Evolutionary conservation across 2,329 filamentous ascomycete genomes (phyloP).

Genomic region (Epichloe gansuensis): DNA sequence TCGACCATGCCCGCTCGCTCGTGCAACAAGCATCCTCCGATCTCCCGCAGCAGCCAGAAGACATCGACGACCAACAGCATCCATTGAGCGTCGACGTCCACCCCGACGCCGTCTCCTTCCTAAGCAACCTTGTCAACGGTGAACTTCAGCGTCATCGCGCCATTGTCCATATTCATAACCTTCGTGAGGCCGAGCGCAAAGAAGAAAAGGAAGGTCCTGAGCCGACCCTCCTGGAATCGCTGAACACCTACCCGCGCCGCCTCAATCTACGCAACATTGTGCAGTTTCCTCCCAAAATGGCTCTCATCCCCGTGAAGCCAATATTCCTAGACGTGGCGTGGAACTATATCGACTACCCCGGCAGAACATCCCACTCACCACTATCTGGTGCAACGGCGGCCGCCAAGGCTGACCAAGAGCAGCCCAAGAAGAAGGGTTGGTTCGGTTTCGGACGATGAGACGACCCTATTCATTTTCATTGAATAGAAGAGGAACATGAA

Average conservation of each 20-base stretch:
- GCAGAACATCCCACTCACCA: conserved; percentile 26
- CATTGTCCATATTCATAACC: conserved; percentile 67
- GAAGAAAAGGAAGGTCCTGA: conserved; percentile 16
- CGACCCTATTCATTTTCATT: conserved; percentile 6
- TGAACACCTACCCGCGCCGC: conserved; percentile 64
- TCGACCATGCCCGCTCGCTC: conserved; percentile 58
- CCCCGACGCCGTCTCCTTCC: conserved; percentile 40
- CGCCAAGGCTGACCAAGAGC: conserved; percentile 19
- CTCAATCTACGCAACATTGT: conserved; percentile 74
- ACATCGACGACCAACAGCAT: conserved; percentile 5
- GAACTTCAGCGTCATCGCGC: conserved; percentile 74
- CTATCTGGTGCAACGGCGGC: conserved; percentile 17
- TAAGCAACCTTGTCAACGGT: conserved; percentile 51
- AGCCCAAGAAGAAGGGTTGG: conserved; percentile 58
- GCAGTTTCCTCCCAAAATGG: conserved; percentile 72
- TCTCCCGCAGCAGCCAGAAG: conserved; percentile 27
- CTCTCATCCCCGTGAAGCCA: conserved; percentile 81
- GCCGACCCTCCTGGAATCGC: conserved; percentile 56
- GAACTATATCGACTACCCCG: conserved; percentile 93
- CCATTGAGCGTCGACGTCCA: conserved; percentile 59
- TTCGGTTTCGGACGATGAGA: conserved; percentile 55
- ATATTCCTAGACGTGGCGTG: conserved; percentile 93
- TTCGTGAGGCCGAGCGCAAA: conserved; percentile 39
- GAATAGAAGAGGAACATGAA: neutral
- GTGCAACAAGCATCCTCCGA: conserved; percentile 39